phyloP scores from a whole-genome alignment of 345 rosid genomes.

The Pistacia integerrima region DNA sequence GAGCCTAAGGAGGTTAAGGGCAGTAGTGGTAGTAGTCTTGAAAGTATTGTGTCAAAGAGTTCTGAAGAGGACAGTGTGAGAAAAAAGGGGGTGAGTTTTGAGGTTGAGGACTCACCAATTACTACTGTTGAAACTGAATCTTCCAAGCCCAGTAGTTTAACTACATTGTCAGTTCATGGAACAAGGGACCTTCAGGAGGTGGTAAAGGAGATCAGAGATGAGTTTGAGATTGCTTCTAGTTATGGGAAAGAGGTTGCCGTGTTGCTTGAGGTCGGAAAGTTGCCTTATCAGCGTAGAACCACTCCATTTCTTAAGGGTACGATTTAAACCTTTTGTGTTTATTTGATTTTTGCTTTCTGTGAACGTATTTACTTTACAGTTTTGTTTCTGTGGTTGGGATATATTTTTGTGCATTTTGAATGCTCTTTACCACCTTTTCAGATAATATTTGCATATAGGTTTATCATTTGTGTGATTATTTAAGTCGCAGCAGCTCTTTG shows the following conservation, averaged over 20 bases:
- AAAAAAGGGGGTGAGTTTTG: slow-evolving; percentile 78
- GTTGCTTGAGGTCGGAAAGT: slow-evolving; percentile 83
- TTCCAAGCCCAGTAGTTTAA: slow-evolving; percentile 61
- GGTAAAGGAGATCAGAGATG: slow-evolving; percentile 80
- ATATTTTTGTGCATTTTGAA: neutral
- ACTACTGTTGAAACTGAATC: slow-evolving; percentile 50
- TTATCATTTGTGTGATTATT: neutral
- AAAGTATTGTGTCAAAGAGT: slow-evolving; percentile 41
- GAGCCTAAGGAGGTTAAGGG: slow-evolving; percentile 33
- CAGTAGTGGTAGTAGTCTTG: slow-evolving; percentile 45
- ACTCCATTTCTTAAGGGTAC: slow-evolving; percentile 62
- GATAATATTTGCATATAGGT: neutral
- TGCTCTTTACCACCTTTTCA: neutral
- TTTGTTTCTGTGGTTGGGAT: neutral
- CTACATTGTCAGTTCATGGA: slow-evolving; percentile 65
- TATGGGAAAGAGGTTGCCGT: slow-evolving; percentile 88
- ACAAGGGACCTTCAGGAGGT: slow-evolving; percentile 84
- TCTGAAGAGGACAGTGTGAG: slow-evolving; percentile 49
- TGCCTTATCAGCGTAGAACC: slow-evolving; percentile 73
- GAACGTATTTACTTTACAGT: neutral
- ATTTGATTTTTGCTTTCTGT: neutral
- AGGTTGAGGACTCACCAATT: slow-evolving; percentile 55
- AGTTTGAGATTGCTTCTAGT: slow-evolving; percentile 73
- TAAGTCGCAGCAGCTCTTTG: too few relatives aligned
- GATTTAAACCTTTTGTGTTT: neutral